Percentiles rank a stretch among this genome's conserved stretches.
phyloP scores from a whole-genome alignment of 2,329 filamentous ascomycete species.

The Calonectria crousiana region DNA sequence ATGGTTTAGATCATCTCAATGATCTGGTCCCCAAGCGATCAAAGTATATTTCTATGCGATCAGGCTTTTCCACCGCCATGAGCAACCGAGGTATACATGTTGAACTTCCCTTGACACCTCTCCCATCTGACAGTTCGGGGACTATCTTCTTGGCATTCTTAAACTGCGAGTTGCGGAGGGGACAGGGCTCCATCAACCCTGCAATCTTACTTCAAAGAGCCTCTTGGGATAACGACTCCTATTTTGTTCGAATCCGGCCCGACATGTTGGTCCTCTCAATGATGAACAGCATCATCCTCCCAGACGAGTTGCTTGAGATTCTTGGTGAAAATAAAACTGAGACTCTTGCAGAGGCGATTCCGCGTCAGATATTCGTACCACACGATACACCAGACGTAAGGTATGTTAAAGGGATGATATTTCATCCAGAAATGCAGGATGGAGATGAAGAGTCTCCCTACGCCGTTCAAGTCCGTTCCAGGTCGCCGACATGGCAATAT shows the following conservation, averaged over 20 bases:
- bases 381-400: constrained; percentile 31
- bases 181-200: constrained; percentile 37
- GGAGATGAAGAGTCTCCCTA: constrained; percentile 3
- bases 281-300: constrained; percentile 45
- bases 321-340: constrained; percentile 14
- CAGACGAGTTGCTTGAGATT: constrained; percentile 38
- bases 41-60: constrained; percentile 41
- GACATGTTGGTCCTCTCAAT: constrained; percentile 40
- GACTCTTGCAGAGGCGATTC: constrained; percentile 29
- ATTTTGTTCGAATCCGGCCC: constrained; percentile 44
- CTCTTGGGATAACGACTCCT: constrained; percentile 44
- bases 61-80: constrained; percentile 32
- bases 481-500: constrained; percentile 45
- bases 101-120: constrained; percentile 44
- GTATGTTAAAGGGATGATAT: constrained; percentile 43
- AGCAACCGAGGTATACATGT: constrained; percentile 43
- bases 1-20: constrained; percentile 32
- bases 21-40: constrained; percentile 34
- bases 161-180: constrained; percentile 44
- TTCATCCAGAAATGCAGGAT: constrained; percentile 36
- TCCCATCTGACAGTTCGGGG: constrained; percentile 40
- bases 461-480: constrained; percentile 35
- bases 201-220: constrained; percentile 46
- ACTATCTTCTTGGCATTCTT: constrained; percentile 46
- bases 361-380: constrained; percentile 42